Base-by-base conservation (phyloP, 2,329 filamentous ascomycete genomes). In the Fusarium kyushuense region DNA sequence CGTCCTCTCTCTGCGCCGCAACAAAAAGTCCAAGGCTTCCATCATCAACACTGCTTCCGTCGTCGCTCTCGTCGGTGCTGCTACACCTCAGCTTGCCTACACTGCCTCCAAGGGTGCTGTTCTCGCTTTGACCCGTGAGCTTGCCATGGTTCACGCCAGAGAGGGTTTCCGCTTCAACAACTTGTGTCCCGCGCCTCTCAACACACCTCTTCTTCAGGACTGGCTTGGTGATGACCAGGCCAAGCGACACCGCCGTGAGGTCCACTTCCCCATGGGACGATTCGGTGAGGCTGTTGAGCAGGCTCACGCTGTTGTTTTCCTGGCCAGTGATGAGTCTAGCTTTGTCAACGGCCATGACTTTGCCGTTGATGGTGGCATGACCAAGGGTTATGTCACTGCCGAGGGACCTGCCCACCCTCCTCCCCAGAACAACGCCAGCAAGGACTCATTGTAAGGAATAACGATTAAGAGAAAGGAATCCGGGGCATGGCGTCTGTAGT, bases 221-320 rank as follows among this genome's bases (percentile, higher is more conserved):
- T 97, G 93, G 93, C 88, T 97, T 23, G 94, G 94, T 66, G 92
- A 96, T 74, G 94, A 97, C 81, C 77, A 88, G 76, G 87, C 87
- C 64, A 97, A 97, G 87, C 89, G 94, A 32, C 83, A 88, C 75
- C 86, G 94, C 46, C 91, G 94, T 58, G 93, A 97, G 83, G 86
- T 97, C 23, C 94, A 97, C 80, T 97, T 97, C 85, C 94, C 94
- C 7, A 88, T 86, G 10, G 94, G 94, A 41, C 88, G 94, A 14
- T 97, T 97, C 75, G 94, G 94, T 49, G 94, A 97, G 84, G 92
- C 94, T n/a, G 83, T 97, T 63, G 94, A 97, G 84, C 94, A 97
- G 83, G 94, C 94, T 0, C 91, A 96, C 67, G 94, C 92, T 9
- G 94, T 97, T 1, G 77, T 97, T 10, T 97, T 97, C 82, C 81